These are phyloP conservation scores for Gnomoniopsis sp. DNA, from an alignment of 2,329 filamentous ascomycete species.

Conservation along the genomic window DNA sequence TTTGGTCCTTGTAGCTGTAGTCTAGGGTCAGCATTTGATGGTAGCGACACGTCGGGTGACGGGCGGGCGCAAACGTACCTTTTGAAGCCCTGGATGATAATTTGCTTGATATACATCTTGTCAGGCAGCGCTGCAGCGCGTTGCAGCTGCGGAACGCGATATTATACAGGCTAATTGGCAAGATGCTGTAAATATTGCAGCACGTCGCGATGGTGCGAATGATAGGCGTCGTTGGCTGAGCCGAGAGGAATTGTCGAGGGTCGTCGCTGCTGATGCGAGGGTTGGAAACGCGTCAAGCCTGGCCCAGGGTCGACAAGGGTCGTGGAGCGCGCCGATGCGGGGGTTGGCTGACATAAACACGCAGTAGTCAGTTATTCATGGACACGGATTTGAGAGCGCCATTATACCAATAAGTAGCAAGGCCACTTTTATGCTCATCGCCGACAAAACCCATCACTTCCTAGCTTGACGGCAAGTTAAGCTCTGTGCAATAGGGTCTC, in stretches of 20 bases:
- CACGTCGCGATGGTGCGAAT: not conserved
- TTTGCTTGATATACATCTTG: constrained; percentile 98
- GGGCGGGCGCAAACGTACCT: constrained; percentile 55
- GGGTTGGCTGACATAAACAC: constrained; percentile 1
- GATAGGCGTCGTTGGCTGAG: not conserved
- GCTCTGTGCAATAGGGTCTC: too few species aligned
- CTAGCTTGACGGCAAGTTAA: too few species aligned
- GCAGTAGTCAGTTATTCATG: not conserved
- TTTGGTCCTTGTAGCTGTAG: constrained; percentile 96
- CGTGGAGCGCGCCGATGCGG: not conserved
- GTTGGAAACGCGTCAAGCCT: constrained; percentile 13
- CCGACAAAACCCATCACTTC: not conserved
- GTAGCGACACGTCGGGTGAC: not conserved
- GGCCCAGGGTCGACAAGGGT: not conserved
- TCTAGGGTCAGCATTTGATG: constrained; percentile 20
- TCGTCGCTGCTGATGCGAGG: not conserved
- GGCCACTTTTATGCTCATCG: too few species aligned
- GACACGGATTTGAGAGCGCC: not conserved
- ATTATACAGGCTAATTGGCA: not conserved
- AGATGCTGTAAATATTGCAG: not conserved
- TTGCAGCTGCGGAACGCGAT: constrained; percentile 5
- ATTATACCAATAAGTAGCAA: too few species aligned
- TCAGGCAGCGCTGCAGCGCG: constrained; percentile 25
- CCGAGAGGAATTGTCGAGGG: too few species aligned
- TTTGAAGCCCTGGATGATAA: constrained; percentile 99